phyloP scores from a whole-genome alignment of 805 yeast genomes.

The Cyberlindnera galapagoensis region DNA sequence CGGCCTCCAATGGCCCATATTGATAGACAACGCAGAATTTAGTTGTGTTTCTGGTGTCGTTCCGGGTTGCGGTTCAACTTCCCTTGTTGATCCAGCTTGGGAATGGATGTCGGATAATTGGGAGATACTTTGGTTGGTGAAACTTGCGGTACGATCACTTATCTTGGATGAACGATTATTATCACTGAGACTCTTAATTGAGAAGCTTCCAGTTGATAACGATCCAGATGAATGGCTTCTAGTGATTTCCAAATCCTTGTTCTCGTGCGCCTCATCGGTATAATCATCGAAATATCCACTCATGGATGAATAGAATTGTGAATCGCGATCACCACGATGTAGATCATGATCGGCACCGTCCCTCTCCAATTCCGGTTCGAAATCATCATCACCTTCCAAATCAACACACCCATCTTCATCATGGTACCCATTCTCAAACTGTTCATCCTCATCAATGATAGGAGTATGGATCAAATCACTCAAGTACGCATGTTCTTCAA shows the following conservation, averaged over 20 bases:
- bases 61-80: not conserved
- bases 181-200: slow-evolving; percentile 22
- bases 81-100: slow-evolving; percentile 1
- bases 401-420: not conserved
- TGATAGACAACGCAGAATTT: slow-evolving; percentile 29
- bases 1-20: slow-evolving; percentile 54
- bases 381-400: not conserved
- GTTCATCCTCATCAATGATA: slow-evolving; percentile 4
- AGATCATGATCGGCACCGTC: not conserved
- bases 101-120: slow-evolving; percentile 9
- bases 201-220: slow-evolving; percentile 26
- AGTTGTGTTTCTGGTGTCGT: slow-evolving; percentile 7
- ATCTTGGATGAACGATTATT: slow-evolving; percentile 19
- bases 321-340: slow-evolving; percentile 9
- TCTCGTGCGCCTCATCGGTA: slow-evolving; percentile 13
- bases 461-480: slow-evolving; percentile 20
- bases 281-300: slow-evolving; percentile 23
- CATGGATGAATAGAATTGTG: slow-evolving; percentile 21
- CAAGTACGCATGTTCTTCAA: slow-evolving; percentile 20
- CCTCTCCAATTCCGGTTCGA: slow-evolving; percentile 1
- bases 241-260: slow-evolving; percentile 1
- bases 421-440: not conserved
- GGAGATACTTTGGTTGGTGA: slow-evolving; percentile 15
- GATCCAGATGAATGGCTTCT: slow-evolving; percentile 23
- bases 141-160: slow-evolving; percentile 21